A percentile compares a stretch with the other conserved stretches of the same genome.
These are phyloP conservation scores for Eragrostis tef DNA, from an alignment of 202 grass and related monocot species.

Conservation along the genomic window DNA sequence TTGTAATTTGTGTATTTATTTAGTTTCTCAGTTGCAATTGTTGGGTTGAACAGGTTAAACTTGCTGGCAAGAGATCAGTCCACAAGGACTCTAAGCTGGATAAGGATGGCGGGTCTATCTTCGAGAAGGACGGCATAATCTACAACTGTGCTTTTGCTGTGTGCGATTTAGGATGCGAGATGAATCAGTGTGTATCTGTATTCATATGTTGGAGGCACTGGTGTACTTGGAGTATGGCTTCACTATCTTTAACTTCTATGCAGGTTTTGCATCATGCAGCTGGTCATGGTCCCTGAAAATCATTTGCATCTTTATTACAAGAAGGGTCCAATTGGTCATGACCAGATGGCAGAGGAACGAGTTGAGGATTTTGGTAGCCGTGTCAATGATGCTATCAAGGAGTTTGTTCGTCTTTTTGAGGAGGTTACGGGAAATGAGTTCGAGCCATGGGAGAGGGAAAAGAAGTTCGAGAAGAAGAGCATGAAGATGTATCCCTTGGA, in stretches of 20 bases:
- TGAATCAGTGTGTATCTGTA: conserved; percentile 60
- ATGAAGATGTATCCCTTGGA: conserved; percentile 84
- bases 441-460: conserved; percentile 79
- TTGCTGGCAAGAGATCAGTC: conserved; percentile 71
- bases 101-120: conserved; percentile 66
- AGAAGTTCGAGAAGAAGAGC: conserved; percentile 74
- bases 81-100: conserved; percentile 72
- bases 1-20: background rate
- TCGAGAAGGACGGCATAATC: conserved; percentile 72
- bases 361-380: conserved; percentile 74
- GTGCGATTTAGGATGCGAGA: conserved; percentile 55
- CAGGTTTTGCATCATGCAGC: conserved; percentile 74
- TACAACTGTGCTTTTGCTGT: conserved; percentile 82
- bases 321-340: conserved; percentile 66
- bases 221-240: background rate
- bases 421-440: conserved; percentile 84
- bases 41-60: conserved; percentile 67
- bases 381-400: conserved; percentile 62
- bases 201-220: background rate
- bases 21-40: background rate
- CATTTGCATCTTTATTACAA: conserved; percentile 78
- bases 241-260: background rate
- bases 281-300: conserved; percentile 71
- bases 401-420: conserved; percentile 74
- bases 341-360: conserved; percentile 71